phyloP scores from a whole-genome alignment of 192 early-diverging fungal genomes.

The Chytriomyces sp. region DNA sequence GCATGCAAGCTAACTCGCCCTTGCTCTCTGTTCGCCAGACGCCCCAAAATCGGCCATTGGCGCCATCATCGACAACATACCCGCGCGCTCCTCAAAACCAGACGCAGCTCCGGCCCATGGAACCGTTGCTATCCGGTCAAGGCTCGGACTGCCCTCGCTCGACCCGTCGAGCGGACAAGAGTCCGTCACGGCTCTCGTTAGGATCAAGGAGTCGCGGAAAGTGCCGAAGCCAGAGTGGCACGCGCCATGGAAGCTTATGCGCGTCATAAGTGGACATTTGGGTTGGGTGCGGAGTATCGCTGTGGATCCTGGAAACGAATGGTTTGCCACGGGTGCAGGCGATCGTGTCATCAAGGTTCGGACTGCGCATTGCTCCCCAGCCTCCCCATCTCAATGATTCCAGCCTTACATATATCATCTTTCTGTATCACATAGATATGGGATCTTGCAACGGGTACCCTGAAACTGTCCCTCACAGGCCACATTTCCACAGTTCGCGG shows the following conservation, averaged over 20 bases:
- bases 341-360: constrained; percentile 98
- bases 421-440: constrained; percentile 69
- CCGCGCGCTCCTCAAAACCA: neutral
- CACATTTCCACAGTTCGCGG: constrained; percentile 96
- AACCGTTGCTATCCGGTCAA: constrained; percentile 15
- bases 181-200: constrained; percentile 42
- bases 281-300: constrained; percentile 95
- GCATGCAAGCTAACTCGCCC: constrained; percentile 31
- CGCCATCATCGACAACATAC: constrained; percentile 33
- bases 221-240: constrained; percentile 90
- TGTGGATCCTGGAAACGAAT: constrained; percentile 93
- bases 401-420: neutral
- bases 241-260: constrained; percentile 98
- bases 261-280: constrained; percentile 93
- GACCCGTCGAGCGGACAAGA: constrained; percentile 10
- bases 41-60: constrained; percentile 31
- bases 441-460: constrained; percentile 96
- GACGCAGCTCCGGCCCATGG: neutral
- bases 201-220: constrained; percentile 56
- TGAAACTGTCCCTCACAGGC: constrained; percentile 94
- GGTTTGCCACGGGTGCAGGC: constrained; percentile 98
- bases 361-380: no score
- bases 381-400: constrained; percentile 6
- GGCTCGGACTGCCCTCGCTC: neutral
- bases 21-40: neutral